Percentiles rank a stretch among this genome's conserved stretches.
phyloP scores from a whole-genome alignment of 2,329 filamentous ascomycete species.

The Dactylonectria macrodidyma region DNA sequence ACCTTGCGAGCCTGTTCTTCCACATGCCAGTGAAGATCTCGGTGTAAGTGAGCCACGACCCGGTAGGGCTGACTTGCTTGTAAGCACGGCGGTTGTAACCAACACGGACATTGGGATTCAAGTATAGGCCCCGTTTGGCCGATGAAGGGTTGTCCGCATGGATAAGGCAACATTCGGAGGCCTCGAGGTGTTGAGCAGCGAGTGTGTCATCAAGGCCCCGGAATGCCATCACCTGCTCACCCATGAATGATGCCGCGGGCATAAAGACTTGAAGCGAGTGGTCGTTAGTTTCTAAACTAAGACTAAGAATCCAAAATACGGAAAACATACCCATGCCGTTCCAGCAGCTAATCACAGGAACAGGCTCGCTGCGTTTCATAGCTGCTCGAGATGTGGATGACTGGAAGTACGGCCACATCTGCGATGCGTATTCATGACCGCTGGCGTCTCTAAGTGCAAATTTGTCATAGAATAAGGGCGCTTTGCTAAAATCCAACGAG shows the following conservation, averaged over 20 bases:
- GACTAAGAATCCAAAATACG: too few species aligned
- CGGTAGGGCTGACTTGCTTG: not conserved
- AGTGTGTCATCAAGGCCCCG: slow-evolving; percentile 7
- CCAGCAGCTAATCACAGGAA: slow-evolving; percentile 10
- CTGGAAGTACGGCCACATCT: slow-evolving; percentile 14
- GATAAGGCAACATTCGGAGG: slow-evolving; percentile 13
- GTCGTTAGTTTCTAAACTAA: not conserved
- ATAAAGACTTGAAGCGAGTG: not conserved
- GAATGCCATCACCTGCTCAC: not conserved
- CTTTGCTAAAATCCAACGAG: slow-evolving; percentile 69
- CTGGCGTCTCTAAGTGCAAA: slow-evolving; percentile 69
- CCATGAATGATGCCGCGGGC: not conserved
- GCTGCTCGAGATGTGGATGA: slow-evolving; percentile 12
- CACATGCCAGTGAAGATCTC: slow-evolving; percentile 10
- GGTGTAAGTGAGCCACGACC: not conserved
- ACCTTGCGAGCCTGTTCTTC: slow-evolving; percentile 10
- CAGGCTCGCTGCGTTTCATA: slow-evolving; percentile 2
- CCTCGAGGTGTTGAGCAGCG: not conserved
- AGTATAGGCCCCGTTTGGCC: not conserved
- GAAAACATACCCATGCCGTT: slow-evolving; percentile 14
- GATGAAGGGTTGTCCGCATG: slow-evolving; percentile 7
- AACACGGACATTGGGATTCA: slow-evolving; percentile 14
- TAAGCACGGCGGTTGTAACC: not conserved
- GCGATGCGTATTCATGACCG: slow-evolving; percentile 64
- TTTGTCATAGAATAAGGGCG: slow-evolving; percentile 70